Conservation (phyloP, 768 basidiomycete genomes). For the Kwoniella dendrophila region DNA sequence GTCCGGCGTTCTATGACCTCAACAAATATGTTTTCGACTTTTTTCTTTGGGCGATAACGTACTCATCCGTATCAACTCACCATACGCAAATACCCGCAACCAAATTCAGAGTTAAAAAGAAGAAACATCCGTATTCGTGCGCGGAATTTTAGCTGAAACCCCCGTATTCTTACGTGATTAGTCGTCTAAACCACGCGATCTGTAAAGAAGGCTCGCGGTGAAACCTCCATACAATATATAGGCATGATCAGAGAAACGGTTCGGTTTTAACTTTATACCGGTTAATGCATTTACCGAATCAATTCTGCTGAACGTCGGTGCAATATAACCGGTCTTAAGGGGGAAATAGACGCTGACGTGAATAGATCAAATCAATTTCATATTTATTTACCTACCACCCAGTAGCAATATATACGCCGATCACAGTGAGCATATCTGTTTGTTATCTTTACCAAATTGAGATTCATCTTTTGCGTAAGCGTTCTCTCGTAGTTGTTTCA, state of each 20-base stretch:
- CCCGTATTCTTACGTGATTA: neutral
- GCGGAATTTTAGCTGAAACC: neutral
- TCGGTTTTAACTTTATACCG: neutral
- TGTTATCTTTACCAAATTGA: no score
- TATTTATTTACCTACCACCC: no score
- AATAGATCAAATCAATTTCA: neutral
- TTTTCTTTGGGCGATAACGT: no score
- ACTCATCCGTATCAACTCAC: neutral
- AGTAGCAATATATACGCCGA: no score
- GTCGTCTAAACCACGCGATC: neutral
- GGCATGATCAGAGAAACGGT: neutral
- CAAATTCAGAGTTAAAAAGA: neutral
- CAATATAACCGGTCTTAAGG: neutral
- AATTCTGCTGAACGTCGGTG: neutral
- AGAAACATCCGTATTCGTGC: neutral
- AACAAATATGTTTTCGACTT: neutral
- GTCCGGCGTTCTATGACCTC: conserved; percentile 6
- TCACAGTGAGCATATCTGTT: no score
- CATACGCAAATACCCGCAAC: neutral
- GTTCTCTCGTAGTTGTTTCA: no score
- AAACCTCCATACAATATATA: no score
- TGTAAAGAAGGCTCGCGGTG: no score
- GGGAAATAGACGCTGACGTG: conserved; percentile 4
- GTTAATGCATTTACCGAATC: conserved; percentile 4
- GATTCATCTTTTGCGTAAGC: no score